Evolutionary conservation across 2,329 filamentous ascomycete species (phyloP).

Genomic region (Colletotrichum sp.): DNA sequence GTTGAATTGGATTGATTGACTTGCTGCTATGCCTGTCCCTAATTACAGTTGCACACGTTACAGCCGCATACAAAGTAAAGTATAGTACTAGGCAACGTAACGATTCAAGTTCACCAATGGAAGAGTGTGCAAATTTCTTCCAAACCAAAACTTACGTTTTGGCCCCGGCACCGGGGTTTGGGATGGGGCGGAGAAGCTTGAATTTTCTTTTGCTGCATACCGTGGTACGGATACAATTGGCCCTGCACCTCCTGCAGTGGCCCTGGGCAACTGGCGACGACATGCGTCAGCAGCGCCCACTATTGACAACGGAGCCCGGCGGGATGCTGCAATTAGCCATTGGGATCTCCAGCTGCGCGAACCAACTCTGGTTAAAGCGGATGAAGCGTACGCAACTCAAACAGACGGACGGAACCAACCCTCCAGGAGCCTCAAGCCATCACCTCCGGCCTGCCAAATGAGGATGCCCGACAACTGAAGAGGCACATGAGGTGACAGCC

Average conservation of each 20-base stretch:
- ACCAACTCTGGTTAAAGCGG: background rate
- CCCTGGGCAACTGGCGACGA: background rate
- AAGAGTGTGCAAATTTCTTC: background rate
- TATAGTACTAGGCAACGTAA: background rate
- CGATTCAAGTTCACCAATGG: background rate
- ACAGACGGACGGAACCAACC: background rate
- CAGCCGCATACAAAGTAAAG: background rate
- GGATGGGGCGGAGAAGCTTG: background rate
- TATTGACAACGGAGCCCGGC: background rate
- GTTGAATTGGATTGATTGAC: background rate
- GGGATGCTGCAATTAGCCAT: background rate
- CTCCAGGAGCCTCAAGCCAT: background rate
- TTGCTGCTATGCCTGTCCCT: background rate
- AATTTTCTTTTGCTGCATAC: background rate
- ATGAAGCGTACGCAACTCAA: background rate
- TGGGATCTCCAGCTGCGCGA: background rate
- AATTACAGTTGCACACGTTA: background rate
- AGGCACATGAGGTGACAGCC: background rate
- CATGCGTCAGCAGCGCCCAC: conserved; percentile 2
- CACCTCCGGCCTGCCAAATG: background rate
- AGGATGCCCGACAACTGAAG: background rate
- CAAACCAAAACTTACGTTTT: background rate
- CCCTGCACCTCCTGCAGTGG: background rate
- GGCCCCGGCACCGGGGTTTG: background rate
- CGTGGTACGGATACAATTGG: background rate